Evolutionary conservation across 2,329 filamentous ascomycete species (phyloP).

Genomic region (Fusarium coffeatum): DNA sequence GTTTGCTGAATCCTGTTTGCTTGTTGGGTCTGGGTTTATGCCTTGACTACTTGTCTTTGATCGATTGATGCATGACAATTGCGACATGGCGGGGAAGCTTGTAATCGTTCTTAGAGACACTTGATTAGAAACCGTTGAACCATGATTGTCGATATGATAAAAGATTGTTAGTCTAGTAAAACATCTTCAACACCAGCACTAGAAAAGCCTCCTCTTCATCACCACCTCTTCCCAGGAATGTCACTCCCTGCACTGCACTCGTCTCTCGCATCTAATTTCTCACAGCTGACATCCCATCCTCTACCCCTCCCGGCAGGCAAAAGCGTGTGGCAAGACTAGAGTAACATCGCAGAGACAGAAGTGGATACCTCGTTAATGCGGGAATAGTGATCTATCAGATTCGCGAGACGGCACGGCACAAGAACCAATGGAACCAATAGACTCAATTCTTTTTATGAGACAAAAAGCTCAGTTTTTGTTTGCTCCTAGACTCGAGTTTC

Average conservation of each 20-base stretch:
- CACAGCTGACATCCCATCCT: background rate
- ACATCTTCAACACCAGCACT: background rate
- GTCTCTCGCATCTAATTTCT: background rate
- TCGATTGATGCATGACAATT: background rate
- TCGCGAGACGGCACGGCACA: background rate
- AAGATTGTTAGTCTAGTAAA: background rate
- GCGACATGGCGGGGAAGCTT: background rate
- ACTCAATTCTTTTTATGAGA: accelerated
- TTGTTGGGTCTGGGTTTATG: background rate
- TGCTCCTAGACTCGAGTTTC: background rate
- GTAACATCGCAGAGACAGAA: background rate
- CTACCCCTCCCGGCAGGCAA: background rate
- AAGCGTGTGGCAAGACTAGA: background rate
- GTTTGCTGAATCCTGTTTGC: background rate
- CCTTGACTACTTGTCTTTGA: background rate
- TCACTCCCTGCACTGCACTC: background rate
- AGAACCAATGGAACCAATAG: background rate
- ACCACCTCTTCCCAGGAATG: background rate
- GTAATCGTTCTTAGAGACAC: background rate
- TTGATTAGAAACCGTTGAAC: background rate
- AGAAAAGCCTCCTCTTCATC: background rate
- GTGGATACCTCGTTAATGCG: background rate
- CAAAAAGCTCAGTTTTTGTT: background rate
- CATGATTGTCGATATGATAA: too few species aligned
- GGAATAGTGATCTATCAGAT: background rate